A percentile compares a stretch with the other conserved stretches of the same genome.
Conservation (phyloP, 176 grass and related monocot genomes). For the Oryza longistaminata region DNA sequence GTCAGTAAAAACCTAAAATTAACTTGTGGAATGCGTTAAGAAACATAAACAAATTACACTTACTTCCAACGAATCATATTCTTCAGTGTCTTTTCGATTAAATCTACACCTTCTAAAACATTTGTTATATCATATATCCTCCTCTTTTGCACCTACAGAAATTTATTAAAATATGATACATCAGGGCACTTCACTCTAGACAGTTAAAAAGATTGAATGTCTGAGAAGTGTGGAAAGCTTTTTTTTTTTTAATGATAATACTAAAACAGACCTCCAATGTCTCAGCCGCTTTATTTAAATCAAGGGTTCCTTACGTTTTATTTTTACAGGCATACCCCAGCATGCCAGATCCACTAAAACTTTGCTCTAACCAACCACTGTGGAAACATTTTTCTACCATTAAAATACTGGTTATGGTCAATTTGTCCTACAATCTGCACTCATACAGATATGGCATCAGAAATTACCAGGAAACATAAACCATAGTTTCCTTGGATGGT, state of each 20-base stretch:
- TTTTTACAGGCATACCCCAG: neutral
- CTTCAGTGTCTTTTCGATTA: constrained; percentile 89
- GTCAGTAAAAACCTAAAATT: constrained; percentile 27
- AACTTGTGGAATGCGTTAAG: neutral
- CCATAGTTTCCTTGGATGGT: neutral
- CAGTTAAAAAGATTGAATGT: neutral
- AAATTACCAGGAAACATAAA: constrained; percentile 22
- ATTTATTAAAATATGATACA: constrained; percentile 28
- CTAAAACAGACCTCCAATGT: constrained; percentile 60
- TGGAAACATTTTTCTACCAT: constrained; percentile 1
- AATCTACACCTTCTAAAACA: constrained; percentile 94
- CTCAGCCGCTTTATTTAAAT: constrained; percentile 94
- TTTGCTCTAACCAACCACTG: neutral
- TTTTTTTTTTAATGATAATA: neutral
- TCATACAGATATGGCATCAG: too few relatives aligned
- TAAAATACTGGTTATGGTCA: neutral
- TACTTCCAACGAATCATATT: constrained; percentile 95
- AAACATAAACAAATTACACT: constrained; percentile 38
- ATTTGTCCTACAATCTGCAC: constrained; percentile 18
- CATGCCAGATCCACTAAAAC: constrained; percentile 12
- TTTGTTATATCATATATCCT: constrained; percentile 99
- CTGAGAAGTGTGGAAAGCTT: constrained; percentile 14
- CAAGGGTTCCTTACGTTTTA: too few relatives aligned
- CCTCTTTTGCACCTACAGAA: constrained; percentile 86
- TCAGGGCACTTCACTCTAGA: constrained; percentile 9